phyloP scores from a whole-genome alignment of 257 asterid genomes.

The Ehretia macrophylla region DNA sequence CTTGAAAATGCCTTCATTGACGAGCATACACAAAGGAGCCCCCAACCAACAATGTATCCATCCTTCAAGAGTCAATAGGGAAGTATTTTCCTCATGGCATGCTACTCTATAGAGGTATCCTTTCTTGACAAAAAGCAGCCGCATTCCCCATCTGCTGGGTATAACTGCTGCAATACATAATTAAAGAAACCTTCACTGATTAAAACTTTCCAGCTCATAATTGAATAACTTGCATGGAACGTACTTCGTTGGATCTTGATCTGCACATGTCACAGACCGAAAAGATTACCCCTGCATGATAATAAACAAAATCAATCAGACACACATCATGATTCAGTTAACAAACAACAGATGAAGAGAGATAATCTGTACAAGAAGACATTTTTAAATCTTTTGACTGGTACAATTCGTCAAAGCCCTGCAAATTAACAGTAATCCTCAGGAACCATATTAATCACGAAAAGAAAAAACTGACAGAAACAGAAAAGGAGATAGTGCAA shows the following conservation, averaged over 20 bases:
- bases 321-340: constrained; percentile 10
- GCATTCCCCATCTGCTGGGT: no score
- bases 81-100: no score
- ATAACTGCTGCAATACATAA: no score
- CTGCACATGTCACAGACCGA: background rate
- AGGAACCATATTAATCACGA: constrained; percentile 21
- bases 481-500: background rate
- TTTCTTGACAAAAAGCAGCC: no score
- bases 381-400: constrained; percentile 40
- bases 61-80: no score
- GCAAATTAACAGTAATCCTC: constrained; percentile 48
- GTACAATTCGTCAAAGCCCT: constrained; percentile 46
- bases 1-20: no score
- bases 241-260: constrained; percentile 9
- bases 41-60: no score
- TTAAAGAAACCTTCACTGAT: background rate
- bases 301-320: constrained; percentile 10
- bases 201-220: background rate
- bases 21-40: no score
- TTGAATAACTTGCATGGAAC: no score
- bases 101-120: no score
- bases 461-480: constrained; percentile 9
- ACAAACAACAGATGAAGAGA: constrained; percentile 10
- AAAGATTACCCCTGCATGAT: background rate
- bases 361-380: constrained; percentile 27